Evolutionary conservation across 2,329 filamentous ascomycete species (phyloP).

Genomic region (Alternaria atra): DNA sequence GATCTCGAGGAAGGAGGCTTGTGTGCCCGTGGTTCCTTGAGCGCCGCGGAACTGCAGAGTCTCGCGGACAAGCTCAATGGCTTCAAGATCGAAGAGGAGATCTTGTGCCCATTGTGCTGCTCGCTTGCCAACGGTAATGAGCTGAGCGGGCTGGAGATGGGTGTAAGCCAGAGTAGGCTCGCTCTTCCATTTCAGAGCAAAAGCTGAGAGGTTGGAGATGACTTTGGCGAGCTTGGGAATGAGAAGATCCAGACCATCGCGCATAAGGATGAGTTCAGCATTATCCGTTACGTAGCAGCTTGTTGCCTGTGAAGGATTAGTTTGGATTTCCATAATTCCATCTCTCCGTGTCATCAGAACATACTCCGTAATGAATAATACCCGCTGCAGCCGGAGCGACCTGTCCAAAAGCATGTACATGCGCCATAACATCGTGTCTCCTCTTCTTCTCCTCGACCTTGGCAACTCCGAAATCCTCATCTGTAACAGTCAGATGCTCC

Average conservation of each 20-base stretch:
- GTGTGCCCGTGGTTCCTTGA: conserved; percentile 56
- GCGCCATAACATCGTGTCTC: conserved; percentile 73
- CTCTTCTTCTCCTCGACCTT: conserved; percentile 62
- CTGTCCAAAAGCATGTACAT: conserved; percentile 76
- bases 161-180: conserved; percentile 80
- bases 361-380: conserved; percentile 78
- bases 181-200: conserved; percentile 77
- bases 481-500: conserved; percentile 55
- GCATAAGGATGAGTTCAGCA: conserved; percentile 68
- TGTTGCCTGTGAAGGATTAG: conserved; percentile 68
- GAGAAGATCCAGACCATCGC: conserved; percentile 78
- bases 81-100: conserved; percentile 76
- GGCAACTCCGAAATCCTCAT: conserved; percentile 59
- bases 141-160: conserved; percentile 72
- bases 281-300: conserved; percentile 42
- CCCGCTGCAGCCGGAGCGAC: conserved; percentile 80
- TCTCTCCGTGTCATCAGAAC: conserved; percentile 19
- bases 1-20: conserved; percentile 76
- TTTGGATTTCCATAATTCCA: conserved; percentile 41
- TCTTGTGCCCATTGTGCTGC: conserved; percentile 80
- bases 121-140: conserved; percentile 73
- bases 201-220: conserved; percentile 75
- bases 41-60: conserved; percentile 77
- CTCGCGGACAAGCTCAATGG: conserved; percentile 73
- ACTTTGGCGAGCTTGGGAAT: conserved; percentile 80